A percentile compares a stretch with the other conserved stretches of the same genome.
Conservation (phyloP, 176 grass and related monocot species). For the Bothriochloa decipiens region DNA sequence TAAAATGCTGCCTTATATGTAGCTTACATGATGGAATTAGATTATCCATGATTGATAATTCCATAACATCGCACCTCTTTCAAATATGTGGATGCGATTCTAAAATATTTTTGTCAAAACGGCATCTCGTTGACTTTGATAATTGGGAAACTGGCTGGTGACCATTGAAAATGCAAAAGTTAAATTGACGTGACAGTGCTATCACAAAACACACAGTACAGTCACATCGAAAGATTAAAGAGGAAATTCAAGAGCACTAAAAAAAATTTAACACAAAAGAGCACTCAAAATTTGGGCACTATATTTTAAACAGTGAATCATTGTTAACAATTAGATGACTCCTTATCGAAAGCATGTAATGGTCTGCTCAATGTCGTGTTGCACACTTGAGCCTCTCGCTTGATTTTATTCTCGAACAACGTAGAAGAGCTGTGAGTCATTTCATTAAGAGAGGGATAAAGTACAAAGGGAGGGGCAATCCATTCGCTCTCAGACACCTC, state of each 20-base stretch:
- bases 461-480: not conserved
- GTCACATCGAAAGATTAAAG: not conserved
- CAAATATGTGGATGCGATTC: not conserved
- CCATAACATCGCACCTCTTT: not conserved
- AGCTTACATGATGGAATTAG: not conserved
- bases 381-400: not conserved
- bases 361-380: not conserved
- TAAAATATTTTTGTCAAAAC: not conserved
- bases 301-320: constrained; percentile 3
- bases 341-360: not conserved
- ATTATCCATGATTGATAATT: not conserved
- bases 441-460: not conserved
- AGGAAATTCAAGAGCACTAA: not conserved
- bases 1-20: not conserved
- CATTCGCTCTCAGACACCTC: not conserved
- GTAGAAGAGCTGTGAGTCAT: not conserved
- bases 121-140: not conserved
- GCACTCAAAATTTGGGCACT: constrained; percentile 7
- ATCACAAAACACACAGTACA: not conserved
- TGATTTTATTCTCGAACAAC: not conserved
- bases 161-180: not conserved
- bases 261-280: not conserved
- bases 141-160: not conserved
- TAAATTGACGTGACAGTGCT: not conserved
- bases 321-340: not conserved